Conservation (phyloP, 2,329 filamentous ascomycete species). For the Ophiostoma ips region DNA sequence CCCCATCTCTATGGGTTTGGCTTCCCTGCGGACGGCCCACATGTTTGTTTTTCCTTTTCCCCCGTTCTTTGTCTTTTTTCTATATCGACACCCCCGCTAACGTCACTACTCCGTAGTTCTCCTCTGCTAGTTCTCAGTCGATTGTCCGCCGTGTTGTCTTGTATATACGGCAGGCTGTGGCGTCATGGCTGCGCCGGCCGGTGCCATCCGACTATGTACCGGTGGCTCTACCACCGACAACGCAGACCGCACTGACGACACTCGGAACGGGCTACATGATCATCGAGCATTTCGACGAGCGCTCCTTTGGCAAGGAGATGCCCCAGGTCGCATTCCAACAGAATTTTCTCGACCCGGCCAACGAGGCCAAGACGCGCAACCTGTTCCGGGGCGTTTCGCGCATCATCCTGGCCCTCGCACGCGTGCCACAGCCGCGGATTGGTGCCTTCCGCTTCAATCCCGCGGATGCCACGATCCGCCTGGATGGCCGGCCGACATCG, state of each 20-base stretch:
- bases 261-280: constrained; percentile 5
- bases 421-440: constrained; percentile 17
- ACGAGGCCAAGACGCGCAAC: constrained; percentile 3
- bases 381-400: constrained; percentile 2
- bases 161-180: too few relatives aligned
- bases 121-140: too few relatives aligned
- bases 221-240: too few relatives aligned
- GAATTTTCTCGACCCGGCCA: neutral
- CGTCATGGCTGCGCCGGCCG: neutral
- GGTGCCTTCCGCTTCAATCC: constrained; percentile 16
- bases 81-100: too few relatives aligned
- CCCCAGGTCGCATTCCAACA: neutral
- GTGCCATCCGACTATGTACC: constrained; percentile 1
- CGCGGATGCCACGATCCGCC: constrained; percentile 13
- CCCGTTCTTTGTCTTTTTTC: too few relatives aligned
- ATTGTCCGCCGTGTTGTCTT: too few relatives aligned
- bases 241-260: too few relatives aligned
- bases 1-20: constrained; percentile 17
- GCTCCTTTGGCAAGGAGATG: constrained; percentile 1
- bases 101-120: too few relatives aligned
- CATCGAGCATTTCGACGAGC: constrained; percentile 5
- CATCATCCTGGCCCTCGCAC: constrained; percentile 19
- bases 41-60: neutral
- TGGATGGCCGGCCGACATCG: constrained; percentile 8
- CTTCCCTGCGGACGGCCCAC: constrained; percentile 2